Percentiles rank a stretch among this genome's conserved stretches.
phyloP scores from a whole-genome alignment of 1,284 basidiomycete genomes.

The Hymenochaete sp. region DNA sequence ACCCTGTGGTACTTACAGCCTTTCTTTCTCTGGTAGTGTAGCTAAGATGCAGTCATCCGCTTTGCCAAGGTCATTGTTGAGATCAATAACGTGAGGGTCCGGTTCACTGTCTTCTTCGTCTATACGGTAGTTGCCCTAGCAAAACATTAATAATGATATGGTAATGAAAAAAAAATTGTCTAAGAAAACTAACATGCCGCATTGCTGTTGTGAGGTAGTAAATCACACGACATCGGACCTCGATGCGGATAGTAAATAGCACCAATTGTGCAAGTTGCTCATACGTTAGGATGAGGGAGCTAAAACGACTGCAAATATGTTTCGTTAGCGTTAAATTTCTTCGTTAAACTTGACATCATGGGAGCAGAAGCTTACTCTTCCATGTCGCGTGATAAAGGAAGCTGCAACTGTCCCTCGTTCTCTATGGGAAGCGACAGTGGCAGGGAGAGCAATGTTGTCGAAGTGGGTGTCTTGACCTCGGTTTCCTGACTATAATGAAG shows the following conservation, averaged over 20 bases:
- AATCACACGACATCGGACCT: constrained; percentile 80
- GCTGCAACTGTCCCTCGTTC: constrained; percentile 43
- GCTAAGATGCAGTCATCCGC: constrained; percentile 65
- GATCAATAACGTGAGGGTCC: constrained; percentile 82
- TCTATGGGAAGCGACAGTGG: constrained; percentile 32
- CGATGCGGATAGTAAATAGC: constrained; percentile 82
- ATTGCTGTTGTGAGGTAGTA: constrained; percentile 78
- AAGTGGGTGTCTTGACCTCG: constrained; percentile 37
- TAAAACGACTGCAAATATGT: constrained; percentile 92
- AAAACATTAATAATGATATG: constrained; percentile 11
- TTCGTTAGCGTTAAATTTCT: too few species aligned
- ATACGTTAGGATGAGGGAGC: constrained; percentile 84
- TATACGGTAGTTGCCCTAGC: constrained; percentile 76
- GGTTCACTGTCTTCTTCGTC: constrained; percentile 83
- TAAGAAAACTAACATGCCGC: constrained; percentile 44
- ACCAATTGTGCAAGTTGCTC: constrained; percentile 82
- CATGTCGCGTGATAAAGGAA: constrained; percentile 85
- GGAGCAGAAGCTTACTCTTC: constrained; percentile 49
- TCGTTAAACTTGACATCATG: constrained; percentile 15
- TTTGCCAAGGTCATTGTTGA: constrained; percentile 75
- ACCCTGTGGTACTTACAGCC: constrained; percentile 42
- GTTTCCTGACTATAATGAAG: constrained; percentile 60
- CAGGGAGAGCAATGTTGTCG: constrained; percentile 42
- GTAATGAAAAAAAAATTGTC: constrained; percentile 8
- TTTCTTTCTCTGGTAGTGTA: constrained; percentile 55